Base-by-base conservation (phyloP, 73 alveolate species). In the Tetrahymena elliotti region DNA sequence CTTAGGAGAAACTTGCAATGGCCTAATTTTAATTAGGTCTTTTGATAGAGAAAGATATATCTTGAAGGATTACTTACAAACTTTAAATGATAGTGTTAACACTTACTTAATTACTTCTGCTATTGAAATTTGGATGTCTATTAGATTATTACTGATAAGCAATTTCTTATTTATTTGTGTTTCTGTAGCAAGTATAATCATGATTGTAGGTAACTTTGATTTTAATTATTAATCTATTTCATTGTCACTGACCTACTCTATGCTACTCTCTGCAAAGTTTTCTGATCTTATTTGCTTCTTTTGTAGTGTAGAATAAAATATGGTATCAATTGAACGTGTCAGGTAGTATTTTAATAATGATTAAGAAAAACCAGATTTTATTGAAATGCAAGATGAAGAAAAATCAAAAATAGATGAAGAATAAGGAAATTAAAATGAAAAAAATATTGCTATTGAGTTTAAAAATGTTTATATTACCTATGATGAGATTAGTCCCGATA, bases 401-500 rank as follows among this genome's bases (percentile, higher is more conserved):
- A n/a, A n/a, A n/a, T n/a, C n/a, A n/a, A n/a, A n/a, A n/a, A n/a
- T n/a, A n/a, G 96, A 96, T 41, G 52, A 95, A 52, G 92, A 93
- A 22, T 35, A 93, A 38, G 82, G 93, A 88, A 6, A 16, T 36
- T 34, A 53, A 33, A 83, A 94, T 84, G 36, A 68, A 33, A 35
- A 34, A 52, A 68, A 93, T 68, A 83, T 82, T 88, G 95, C 84
- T 82, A 97, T 97, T 53, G 93, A 94, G 93, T 97, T 96, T 83
- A 95, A 96, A 33, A 94, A 97, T 92, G 98, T 96, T 41, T 84
- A 94, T 93, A 47, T 97, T 22, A 96, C 97, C 93, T 97, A 97
- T 83, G 94, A 96, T n/a, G n/a, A n/a, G n/a, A n/a, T n/a, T n/a
- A n/a, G n/a, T n/a, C n/a, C n/a, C n/a, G n/a, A n/a, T n/a, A n/a